A percentile compares a stretch with the other conserved stretches of the same genome.
Evolutionary conservation across 345 rosid species (phyloP).

Genomic region (Clausena lansium): DNA sequence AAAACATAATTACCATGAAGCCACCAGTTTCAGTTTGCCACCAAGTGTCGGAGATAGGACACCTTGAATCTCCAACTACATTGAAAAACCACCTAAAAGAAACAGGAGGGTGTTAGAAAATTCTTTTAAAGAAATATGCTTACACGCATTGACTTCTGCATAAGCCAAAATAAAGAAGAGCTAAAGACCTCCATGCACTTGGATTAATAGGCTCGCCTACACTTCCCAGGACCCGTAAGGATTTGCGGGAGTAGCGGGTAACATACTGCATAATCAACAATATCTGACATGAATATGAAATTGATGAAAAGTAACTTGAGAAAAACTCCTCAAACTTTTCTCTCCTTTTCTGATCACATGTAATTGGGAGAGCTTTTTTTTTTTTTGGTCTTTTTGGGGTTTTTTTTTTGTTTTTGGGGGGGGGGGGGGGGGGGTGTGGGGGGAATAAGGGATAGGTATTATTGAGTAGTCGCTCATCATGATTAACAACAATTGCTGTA

Average conservation of each 20-base stretch:
- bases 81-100: slow-evolving; percentile 86
- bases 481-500: not conserved
- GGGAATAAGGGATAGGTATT: too few relatives aligned
- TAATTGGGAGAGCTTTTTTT: not conserved
- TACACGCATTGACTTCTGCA: not conserved
- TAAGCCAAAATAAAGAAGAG: slow-evolving; percentile 21
- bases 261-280: slow-evolving; percentile 63
- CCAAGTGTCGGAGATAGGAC: slow-evolving; percentile 99
- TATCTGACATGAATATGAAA: slow-evolving; percentile 21
- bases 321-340: not conserved
- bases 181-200: slow-evolving; percentile 91
- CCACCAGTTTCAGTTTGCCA: slow-evolving; percentile 99
- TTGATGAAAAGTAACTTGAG: not conserved
- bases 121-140: not conserved
- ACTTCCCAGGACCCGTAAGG: slow-evolving; percentile 92
- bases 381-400: too few relatives aligned
- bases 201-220: slow-evolving; percentile 99
- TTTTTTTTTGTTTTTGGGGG: too few relatives aligned
- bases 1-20: slow-evolving; percentile 60
- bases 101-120: slow-evolving; percentile 14
- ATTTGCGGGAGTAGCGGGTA: slow-evolving; percentile 79
- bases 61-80: slow-evolving; percentile 81
- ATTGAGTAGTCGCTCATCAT: slow-evolving; percentile 5
- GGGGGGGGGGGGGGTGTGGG: too few relatives aligned
- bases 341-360: not conserved